Percentiles rank a stretch among this genome's conserved stretches.
Conservation (phyloP, 495 filamentous ascomycete genomes). For the Hyaloscypha variabilis region DNA sequence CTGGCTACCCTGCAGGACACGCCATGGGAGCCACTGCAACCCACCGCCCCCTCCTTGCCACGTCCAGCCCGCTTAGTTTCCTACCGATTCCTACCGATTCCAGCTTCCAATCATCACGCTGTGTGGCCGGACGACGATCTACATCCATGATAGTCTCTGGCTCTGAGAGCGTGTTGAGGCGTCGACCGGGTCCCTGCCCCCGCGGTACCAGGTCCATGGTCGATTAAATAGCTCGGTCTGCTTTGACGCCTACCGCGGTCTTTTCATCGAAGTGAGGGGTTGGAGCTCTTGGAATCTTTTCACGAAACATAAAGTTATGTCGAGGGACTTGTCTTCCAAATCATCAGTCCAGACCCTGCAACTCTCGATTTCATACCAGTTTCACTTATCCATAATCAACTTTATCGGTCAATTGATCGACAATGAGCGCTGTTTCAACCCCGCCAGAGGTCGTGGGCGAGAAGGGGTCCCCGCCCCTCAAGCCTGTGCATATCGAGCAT, state of each 20-base stretch:
- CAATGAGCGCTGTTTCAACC: slow-evolving; percentile 12
- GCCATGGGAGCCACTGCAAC: not conserved
- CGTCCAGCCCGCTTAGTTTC: not conserved
- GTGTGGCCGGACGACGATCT: not conserved
- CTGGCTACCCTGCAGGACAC: too few relatives aligned
- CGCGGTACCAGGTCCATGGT: not conserved
- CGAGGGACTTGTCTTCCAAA: not conserved
- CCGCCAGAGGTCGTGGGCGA: slow-evolving; percentile 17
- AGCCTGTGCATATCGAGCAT: slow-evolving; percentile 19
- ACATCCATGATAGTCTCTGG: not conserved
- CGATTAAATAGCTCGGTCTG: not conserved
- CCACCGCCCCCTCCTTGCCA: not conserved
- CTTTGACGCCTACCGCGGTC: not conserved
- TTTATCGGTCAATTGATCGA: not conserved
- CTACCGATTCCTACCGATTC: too few relatives aligned
- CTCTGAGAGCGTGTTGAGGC: not conserved
- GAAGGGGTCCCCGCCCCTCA: not conserved
- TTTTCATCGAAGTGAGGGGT: not conserved
- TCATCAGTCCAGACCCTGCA: not conserved
- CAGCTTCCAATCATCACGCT: not conserved
- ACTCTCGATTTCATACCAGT: not conserved
- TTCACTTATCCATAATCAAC: not conserved
- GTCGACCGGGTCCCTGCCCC: not conserved
- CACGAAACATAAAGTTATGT: not conserved
- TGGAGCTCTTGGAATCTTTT: not conserved